phyloP scores from a whole-genome alignment of 202 grass and related monocot genomes.

The Setaria italica region DNA sequence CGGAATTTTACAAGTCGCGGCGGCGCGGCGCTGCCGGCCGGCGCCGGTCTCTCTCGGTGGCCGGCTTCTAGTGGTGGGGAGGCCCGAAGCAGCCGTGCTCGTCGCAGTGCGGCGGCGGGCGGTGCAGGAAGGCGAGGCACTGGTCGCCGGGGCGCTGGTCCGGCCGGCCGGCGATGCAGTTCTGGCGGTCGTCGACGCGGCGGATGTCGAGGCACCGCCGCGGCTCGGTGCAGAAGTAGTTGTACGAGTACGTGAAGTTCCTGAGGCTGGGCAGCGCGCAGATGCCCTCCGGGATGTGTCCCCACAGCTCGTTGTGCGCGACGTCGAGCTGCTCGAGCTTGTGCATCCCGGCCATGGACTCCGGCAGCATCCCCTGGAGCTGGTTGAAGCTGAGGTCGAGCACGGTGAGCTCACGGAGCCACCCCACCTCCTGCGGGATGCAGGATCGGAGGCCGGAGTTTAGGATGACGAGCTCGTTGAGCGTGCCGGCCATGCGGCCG shows the following conservation, averaged over 20 bases:
- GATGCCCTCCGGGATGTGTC: constrained; percentile 66
- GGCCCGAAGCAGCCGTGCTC: constrained; percentile 68
- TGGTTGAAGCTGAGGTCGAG: constrained; percentile 86
- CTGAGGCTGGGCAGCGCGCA: constrained; percentile 74
- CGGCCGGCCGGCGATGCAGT: constrained; percentile 73
- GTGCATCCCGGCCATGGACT: constrained; percentile 67
- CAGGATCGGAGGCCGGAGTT: constrained; percentile 70
- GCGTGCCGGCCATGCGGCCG: constrained; percentile 51
- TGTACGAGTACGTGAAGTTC: constrained; percentile 95
- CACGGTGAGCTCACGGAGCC: constrained; percentile 61
- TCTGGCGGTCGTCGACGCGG: constrained; percentile 71
- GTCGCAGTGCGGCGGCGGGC: constrained; percentile 77
- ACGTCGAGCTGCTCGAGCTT: constrained; percentile 79
- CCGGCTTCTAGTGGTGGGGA: constrained; percentile 39
- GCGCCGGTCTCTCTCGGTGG: not conserved
- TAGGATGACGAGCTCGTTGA: constrained; percentile 77
- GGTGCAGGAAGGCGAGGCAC: constrained; percentile 82
- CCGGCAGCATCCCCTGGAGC: constrained; percentile 69
- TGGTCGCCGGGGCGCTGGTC: constrained; percentile 70
- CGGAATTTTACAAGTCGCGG: constrained; percentile 36
- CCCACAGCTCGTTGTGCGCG: constrained; percentile 81
- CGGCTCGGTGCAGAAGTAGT: constrained; percentile 89
- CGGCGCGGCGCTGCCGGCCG: not conserved
- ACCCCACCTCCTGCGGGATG: constrained; percentile 74
- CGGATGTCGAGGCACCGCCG: constrained; percentile 55